These are phyloP conservation scores for Rehmannia glutinosa DNA, from an alignment of 257 asterid species.

Conservation along the genomic window DNA sequence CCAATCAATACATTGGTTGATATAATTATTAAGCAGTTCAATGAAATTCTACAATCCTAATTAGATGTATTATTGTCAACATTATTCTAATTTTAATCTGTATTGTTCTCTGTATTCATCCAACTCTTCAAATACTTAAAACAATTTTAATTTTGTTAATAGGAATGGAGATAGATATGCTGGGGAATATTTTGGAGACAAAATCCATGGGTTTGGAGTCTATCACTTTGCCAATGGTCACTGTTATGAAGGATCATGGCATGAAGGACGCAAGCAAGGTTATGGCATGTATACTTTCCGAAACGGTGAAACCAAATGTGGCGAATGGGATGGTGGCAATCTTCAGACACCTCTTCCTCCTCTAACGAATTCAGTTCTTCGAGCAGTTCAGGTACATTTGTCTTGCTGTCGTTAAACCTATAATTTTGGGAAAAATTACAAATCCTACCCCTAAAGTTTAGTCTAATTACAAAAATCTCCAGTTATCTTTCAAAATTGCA, in stretches of 20 bases:
- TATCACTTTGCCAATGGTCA: constrained; percentile 85
- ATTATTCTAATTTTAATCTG: neutral
- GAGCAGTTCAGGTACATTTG: constrained; percentile 57
- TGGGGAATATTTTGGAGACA: constrained; percentile 87
- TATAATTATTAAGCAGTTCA: neutral
- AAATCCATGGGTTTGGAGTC: constrained; percentile 83
- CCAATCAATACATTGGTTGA: neutral
- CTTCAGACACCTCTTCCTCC: constrained; percentile 43
- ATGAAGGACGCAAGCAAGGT: constrained; percentile 90
- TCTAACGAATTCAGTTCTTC: constrained; percentile 39
- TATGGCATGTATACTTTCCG: constrained; percentile 73
- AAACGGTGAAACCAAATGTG: constrained; percentile 54
- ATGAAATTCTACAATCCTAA: no score
- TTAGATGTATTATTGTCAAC: no score
- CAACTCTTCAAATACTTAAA: neutral
- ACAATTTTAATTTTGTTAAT: neutral
- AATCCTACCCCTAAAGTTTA: no score
- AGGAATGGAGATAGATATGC: constrained; percentile 85
- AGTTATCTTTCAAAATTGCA: no score
- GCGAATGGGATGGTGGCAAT: constrained; percentile 77
- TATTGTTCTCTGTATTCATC: neutral
- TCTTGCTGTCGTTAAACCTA: neutral
- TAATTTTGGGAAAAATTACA: no score
- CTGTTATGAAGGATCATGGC: constrained; percentile 93
- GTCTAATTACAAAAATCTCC: no score